Conservation (phyloP, 768 basidiomycete genomes). For the Mrakia gelida region DNA sequence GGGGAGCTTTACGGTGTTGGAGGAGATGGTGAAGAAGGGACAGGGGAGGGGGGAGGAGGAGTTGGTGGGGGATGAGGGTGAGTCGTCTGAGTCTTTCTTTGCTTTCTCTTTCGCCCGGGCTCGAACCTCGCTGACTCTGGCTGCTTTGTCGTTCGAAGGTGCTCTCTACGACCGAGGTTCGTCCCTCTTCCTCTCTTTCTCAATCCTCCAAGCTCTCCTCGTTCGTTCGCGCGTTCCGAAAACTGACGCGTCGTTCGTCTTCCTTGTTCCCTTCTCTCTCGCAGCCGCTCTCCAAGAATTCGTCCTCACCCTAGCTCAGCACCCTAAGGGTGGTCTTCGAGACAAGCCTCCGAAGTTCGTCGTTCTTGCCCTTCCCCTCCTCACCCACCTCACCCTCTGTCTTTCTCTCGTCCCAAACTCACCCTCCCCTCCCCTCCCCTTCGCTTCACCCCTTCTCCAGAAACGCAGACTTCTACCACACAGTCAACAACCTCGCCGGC, state of each 20-base stretch:
- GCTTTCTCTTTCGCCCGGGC: no score
- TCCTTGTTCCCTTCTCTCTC: no score
- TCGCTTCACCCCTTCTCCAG: conserved; percentile 46
- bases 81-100: not conserved
- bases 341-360: conserved; percentile 93
- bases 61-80: conserved; percentile 39
- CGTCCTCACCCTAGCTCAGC: conserved; percentile 78
- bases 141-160: not conserved
- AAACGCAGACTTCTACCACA: conserved; percentile 90
- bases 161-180: conserved; percentile 40
- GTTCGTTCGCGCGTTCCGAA: not conserved
- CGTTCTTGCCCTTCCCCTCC: not conserved
- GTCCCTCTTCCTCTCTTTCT: not conserved
- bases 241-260: not conserved
- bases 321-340: conserved; percentile 75
- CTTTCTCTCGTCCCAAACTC: not conserved
- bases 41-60: conserved; percentile 18
- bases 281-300: conserved; percentile 76
- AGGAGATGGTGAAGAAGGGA: conserved; percentile 47
- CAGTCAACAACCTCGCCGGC: conserved; percentile 85
- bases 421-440: not conserved
- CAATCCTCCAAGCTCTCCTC: not conserved
- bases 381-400: not conserved
- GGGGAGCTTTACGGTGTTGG: conserved; percentile 73
- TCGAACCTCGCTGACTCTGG: not conserved